Conservation (phyloP, 805 yeast species). For the Schwanniomyces vanrijiae region DNA sequence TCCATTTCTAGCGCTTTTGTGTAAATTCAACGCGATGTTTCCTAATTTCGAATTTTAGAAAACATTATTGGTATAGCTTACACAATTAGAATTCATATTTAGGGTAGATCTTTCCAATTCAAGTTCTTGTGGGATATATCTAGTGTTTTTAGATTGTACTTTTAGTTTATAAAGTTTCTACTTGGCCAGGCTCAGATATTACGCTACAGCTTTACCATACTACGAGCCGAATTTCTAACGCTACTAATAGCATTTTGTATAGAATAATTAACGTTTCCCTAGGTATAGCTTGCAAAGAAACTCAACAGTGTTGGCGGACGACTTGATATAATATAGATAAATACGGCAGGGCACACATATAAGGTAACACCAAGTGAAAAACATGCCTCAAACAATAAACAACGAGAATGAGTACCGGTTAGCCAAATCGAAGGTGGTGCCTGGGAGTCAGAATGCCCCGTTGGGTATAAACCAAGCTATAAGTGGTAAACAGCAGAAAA, state of each 20-base stretch:
- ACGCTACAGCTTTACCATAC: neutral
- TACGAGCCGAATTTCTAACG: neutral
- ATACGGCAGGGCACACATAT: neutral
- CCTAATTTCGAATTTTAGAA: constrained; percentile 7
- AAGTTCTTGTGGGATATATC: neutral
- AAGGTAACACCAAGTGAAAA: neutral
- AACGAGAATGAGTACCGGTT: constrained; percentile 42
- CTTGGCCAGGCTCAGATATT: neutral
- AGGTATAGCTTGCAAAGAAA: neutral
- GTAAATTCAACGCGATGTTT: constrained; percentile 9
- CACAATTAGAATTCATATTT: constrained; percentile 4
- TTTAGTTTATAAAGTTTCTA: neutral
- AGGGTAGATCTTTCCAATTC: neutral
- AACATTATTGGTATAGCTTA: constrained; percentile 5
- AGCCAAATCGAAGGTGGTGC: constrained; percentile 28
- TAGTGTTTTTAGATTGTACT: neutral
- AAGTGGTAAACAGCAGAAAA: neutral
- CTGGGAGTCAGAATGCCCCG: constrained; percentile 3
- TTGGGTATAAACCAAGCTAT: neutral
- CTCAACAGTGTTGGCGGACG: neutral
- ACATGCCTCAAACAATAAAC: constrained; percentile 19
- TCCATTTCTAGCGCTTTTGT: constrained; percentile 2
- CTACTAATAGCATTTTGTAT: neutral
- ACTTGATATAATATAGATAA: neutral
- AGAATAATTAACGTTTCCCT: neutral